Base-by-base conservation (phyloP, 2,329 filamentous ascomycete species). In the Neonectria neomacrospora region DNA sequence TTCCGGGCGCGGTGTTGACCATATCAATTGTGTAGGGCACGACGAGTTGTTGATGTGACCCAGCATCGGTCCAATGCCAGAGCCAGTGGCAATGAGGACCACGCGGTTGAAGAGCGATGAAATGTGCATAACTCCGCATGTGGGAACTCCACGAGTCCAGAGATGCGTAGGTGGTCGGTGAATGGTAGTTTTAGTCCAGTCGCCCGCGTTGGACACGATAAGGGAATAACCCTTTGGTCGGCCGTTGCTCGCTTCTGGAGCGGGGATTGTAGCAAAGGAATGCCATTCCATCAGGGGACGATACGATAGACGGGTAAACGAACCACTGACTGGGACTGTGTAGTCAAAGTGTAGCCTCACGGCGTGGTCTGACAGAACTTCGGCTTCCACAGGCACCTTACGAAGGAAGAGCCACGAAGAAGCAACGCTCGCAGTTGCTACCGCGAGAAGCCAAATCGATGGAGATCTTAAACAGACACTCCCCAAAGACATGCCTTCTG, bases 331-430 rank as follows among this genome's bases (percentile, higher is more conserved):
- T 5, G 88, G 86, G 7, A 85, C 82, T 6, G 85, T 84, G 76
- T 91, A 88, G 72, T 83, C 80, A 72, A 94, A 91, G 73, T 90
- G 86, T 26, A 96, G 85, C 37, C 89, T 86, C 20, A 92, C 80
- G 16, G 91, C 92, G 77, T 94, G 92, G n/a, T 84, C 76, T 0
- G 92, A 95, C 8, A 96, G 86, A 2, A 83, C 80, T 72, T 93
- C 88, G 3, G 89, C 82, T n/a, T 84, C 80, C 60, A 94, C 90
- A 2, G 81, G 80, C 47, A 92, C 88, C 67, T 87, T 88, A 54
- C 91, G 87, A 22, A 95, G 86, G 60, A 87, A 85, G 1, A 90
- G 74, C 92, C 92, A 96, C 1, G 92, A 91, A 45, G 90, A 87
- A 41, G 90, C 81, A 63, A 94, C 83, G 67, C 89, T 85, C 23